Base-by-base conservation (phyloP, 768 basidiomycete species). In the Mycena latifolia region DNA sequence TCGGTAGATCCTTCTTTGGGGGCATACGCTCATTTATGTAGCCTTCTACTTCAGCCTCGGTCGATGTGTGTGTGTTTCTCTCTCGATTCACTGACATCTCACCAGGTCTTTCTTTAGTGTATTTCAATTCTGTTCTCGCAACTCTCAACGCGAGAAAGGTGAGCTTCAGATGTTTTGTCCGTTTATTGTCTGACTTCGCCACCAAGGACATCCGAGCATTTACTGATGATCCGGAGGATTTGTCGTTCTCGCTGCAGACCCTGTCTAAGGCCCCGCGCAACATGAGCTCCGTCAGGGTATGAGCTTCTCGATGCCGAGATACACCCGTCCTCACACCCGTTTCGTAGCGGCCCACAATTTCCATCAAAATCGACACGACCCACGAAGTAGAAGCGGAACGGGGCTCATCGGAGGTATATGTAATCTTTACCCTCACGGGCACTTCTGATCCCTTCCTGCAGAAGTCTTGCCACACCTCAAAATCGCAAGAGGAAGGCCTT, bases 281-380 rank as follows among this genome's bases (percentile, higher is more conserved):
- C 50, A 74, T 78, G 53, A 77, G 72, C 59, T 75, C 78, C 64
- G 74, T 71, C 77, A 80, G 65, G 56, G 71, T 71, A 31, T 29
- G 61, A 22, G 50, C 51, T 59, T 45, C 55, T 46, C 58, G n/a
- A 58, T 63, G 27, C 55, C 53, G 67, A 50, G 25, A 24, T 27
- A 15, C 27, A 33, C 47, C 53, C 70, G 43, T 47, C 33, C 59
- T 63, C 37, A 10, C 27, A 67, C 60, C 61, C 41, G 29, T 27
- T 48, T 63, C 61, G 35, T 56, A 84, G 68, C 81, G 82, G 48
- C 82, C 83, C 54, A 85, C 85, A 66, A 86, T 89, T 67, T 86
- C 88, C 35, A 89, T 90, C 77, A 87, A 88, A 76, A 86, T 90
- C 61, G 86, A 89, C 72, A 89, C 88, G 10, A 88, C 81, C 43